Base-by-base conservation (phyloP, 2,329 filamentous ascomycete genomes). In the Exophiala oligosperma region DNA sequence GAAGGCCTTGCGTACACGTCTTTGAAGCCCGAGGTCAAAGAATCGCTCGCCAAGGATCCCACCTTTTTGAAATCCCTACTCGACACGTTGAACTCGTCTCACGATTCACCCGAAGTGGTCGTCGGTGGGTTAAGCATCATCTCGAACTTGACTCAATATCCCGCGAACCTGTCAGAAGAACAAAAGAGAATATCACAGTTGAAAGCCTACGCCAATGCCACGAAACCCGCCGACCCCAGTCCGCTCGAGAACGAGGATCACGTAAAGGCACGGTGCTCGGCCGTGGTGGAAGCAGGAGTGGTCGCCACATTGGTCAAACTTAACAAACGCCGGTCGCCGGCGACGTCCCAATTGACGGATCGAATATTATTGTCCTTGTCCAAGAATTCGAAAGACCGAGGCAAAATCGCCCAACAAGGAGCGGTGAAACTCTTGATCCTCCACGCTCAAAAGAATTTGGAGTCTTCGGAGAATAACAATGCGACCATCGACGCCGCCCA, bases 1-100 rank as follows among this genome's bases (percentile, higher is more conserved):
- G 94, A 99, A 75, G 94, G 93, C 4, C 79, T 99, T 60, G 94
- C 93, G 12, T 97, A 96, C 72, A 88, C 92, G 3, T 96, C 93
- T 8, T 81, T 97, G 38, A 91, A 91, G 67, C 85, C 93, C 4
- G 86, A 84, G 59, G 85, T 97, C 57, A 96, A 96, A 72, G 91
- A 97, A 71, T 83, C 86, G 49, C 80, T 97, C 8, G 84, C 86
- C 11, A 81, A 81, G 49, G 89, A 97, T 69, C 71, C 78, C 3
- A 73, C 77, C 6, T 86, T 97, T 49, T 75, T 97, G 29, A 83
- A 84, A 64, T 83, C 81, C 52, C 79, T 97, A 4, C 81, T 95
- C 17, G 66, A 72, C 6, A 67, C 73, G 1, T 66, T 79, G 49
- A 74, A 76, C 38, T 66, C 67, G 11, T 71, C 85, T 6, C 78